Percentiles rank a stretch among this genome's conserved stretches.
Evolutionary conservation across 805 yeast species (phyloP).

Genomic region (Saccharomycopsis javanensis): DNA sequence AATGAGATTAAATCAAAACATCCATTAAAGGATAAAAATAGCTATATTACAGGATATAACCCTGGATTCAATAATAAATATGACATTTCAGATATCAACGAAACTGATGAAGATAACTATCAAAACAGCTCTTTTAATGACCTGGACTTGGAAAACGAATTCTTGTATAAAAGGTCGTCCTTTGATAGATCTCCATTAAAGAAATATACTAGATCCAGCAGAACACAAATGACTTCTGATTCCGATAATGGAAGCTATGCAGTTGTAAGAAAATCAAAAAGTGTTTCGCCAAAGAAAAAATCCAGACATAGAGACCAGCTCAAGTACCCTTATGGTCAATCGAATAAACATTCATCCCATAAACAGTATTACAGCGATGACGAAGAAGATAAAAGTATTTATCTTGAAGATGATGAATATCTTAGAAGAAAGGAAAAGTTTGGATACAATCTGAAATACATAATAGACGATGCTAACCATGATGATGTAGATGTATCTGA

Average conservation of each 20-base stretch:
- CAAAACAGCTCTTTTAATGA: conserved; percentile 4
- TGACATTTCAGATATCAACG: not conserved
- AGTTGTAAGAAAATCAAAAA: not conserved
- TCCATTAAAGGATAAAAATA: not conserved
- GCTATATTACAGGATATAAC: not conserved
- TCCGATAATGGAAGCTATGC: not conserved
- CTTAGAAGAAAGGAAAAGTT: not conserved
- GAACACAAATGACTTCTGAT: not conserved
- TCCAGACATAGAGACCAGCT: not conserved
- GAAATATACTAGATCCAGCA: not conserved
- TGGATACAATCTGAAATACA: not conserved
- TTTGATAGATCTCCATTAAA: not conserved
- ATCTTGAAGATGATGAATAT: not conserved
- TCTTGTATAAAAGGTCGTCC: not conserved
- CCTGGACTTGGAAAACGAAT: conserved; percentile 15
- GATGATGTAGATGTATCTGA: not conserved
- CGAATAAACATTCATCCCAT: not conserved
- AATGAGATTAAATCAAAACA: conserved; percentile 11
- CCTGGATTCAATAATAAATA: not conserved
- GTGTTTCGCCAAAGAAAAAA: not conserved
- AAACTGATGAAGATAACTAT: not conserved
- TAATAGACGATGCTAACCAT: not conserved
- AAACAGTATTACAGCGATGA: not conserved
- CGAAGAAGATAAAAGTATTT: not conserved
- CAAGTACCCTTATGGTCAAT: not conserved